Conservation (phyloP, 1,284 basidiomycete species). For the Wallemia hederae region DNA sequence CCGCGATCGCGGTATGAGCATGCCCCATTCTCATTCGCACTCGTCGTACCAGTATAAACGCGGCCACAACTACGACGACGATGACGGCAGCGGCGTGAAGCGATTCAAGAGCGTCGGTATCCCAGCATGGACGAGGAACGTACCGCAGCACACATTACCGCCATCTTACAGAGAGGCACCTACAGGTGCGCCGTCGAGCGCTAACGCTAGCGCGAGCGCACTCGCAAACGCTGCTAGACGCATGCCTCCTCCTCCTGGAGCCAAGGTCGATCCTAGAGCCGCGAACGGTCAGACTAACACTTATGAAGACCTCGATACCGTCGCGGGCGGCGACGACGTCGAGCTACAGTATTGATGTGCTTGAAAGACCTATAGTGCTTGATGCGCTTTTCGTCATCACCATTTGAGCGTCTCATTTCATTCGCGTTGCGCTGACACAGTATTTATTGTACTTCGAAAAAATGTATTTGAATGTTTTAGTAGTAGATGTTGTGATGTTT, state of each 20-base stretch:
- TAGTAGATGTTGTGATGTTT: too few relatives aligned
- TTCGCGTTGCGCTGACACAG: too few relatives aligned
- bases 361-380: too few relatives aligned
- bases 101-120: constrained; percentile 1
- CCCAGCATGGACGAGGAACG: constrained; percentile 3
- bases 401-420: too few relatives aligned
- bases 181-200: too few relatives aligned
- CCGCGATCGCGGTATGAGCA: too few relatives aligned
- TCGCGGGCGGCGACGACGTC: background rate
- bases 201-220: too few relatives aligned
- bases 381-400: too few relatives aligned
- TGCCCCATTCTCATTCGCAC: too few relatives aligned
- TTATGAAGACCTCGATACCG: background rate
- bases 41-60: background rate
- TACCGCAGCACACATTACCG: background rate
- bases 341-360: background rate
- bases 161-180: background rate
- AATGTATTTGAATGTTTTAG: too few relatives aligned
- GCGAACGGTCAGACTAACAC: background rate
- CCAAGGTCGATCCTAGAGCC: background rate
- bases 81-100: background rate
- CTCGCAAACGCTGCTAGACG: background rate
- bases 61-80: background rate
- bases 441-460: too few relatives aligned
- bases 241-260: background rate